These are phyloP conservation scores for Eucalyptus erythrocorys DNA, from an alignment of 345 rosid genomes.

Conservation along the genomic window DNA sequence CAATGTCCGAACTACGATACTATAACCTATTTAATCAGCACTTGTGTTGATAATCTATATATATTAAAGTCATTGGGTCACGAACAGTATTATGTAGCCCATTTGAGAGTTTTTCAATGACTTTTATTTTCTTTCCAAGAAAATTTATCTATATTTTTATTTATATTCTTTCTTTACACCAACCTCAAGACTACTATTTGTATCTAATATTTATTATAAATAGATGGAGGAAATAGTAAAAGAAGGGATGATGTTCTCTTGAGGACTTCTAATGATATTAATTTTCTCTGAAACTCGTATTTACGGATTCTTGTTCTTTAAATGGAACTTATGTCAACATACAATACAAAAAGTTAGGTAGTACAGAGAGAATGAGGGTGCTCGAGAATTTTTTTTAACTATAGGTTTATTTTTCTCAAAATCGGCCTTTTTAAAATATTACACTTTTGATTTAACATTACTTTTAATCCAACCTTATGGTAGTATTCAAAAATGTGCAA, in stretches of 20 bases:
- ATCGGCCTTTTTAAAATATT: no score
- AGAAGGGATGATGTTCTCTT: not conserved
- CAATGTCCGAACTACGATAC: not conserved
- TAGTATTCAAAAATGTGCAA: not conserved
- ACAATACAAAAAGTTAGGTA: not conserved
- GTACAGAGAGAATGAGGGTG: not conserved
- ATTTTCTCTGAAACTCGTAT: not conserved
- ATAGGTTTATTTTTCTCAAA: not conserved
- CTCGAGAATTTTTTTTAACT: not conserved
- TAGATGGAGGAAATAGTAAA: no score
- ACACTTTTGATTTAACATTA: not conserved
- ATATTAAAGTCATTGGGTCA: not conserved
- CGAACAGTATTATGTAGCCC: not conserved
- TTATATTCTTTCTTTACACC: not conserved
- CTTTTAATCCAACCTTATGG: not conserved
- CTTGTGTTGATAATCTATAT: not conserved
- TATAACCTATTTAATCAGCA: not conserved
- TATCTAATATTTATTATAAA: no score
- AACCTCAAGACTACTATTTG: not conserved
- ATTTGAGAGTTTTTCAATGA: not conserved
- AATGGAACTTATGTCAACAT: not conserved
- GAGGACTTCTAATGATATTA: not conserved
- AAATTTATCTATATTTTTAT: no score
- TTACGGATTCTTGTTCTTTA: not conserved
- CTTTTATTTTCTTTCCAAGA: no score